Evolutionary conservation across 768 basidiomycete species (phyloP), one percentile per base, ranked within the genome.

Genomic region (Lactarius sanguifluus): DNA sequence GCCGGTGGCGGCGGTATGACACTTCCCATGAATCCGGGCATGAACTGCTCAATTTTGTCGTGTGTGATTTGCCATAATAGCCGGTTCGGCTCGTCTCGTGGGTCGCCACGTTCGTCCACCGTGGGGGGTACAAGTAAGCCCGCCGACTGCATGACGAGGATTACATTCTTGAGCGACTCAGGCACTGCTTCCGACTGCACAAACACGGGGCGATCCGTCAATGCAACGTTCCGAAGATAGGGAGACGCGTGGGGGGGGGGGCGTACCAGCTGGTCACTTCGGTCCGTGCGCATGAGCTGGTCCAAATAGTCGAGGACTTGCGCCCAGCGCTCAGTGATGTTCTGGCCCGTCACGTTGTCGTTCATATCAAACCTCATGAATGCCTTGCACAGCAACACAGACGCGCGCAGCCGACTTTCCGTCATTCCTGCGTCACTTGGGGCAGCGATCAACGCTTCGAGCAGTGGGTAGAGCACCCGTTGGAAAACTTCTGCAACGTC

Each of bases 131-230:
- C 83, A 20, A 99, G 85, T 64, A 96, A 87, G 5, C 85, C 84
- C 1, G 90, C 89, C 1, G 95, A 92, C 71, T 95, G 89, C 94
- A 99, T 96, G 58, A 99, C 96, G 57, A 98, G 83, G 18, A 99
- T 79, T 58, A 96, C 92, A 73, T 98, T 98, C 79, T 98, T 98
- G 72, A 99, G 82, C 1, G 95, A 96, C 77, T 99, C 97, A 1
- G 94, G 94, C 23, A 97, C 84, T 0, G 96, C 96, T 75, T 99
- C 97, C 75, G 89, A 89, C 96, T 98, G 71, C 13, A 1, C 66
- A 34, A 47, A 12, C 28, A n/a, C 34, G 9, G 34, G 47, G 70
- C 10, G 52, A 69, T 59, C 55, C 16, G 25, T 38, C 38, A 60
- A 47, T 15, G 10, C 15, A 25, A 25, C n/a, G 63, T n/a, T 59